phyloP scores from a whole-genome alignment of 1,139 yeast species.

The Yamadazyma conglobata region DNA sequence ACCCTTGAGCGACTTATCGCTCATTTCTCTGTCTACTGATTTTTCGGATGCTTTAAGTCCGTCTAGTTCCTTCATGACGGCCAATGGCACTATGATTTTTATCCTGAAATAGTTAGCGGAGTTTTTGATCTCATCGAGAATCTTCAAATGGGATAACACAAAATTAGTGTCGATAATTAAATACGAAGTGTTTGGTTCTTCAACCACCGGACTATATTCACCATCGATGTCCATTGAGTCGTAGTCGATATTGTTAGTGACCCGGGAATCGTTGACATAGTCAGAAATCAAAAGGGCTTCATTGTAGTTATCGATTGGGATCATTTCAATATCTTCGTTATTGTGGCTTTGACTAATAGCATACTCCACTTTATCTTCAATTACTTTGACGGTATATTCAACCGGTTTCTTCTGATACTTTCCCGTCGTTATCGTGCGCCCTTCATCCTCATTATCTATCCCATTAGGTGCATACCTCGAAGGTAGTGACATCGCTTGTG shows the following conservation, averaged over 20 bases:
- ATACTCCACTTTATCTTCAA: conserved; percentile 32
- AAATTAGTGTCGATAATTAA: conserved; percentile 79
- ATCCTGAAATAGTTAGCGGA: conserved; percentile 42
- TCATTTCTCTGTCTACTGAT: conserved; percentile 10
- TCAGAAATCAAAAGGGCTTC: conserved; percentile 47
- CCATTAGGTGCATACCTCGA: conserved; percentile 47
- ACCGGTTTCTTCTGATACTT: conserved; percentile 17
- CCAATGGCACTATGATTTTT: conserved; percentile 60
- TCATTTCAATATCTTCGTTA: conserved; percentile 49
- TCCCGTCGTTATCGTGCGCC: conserved; percentile 33
- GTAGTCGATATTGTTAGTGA: conserved; percentile 12
- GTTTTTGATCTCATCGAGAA: conserved; percentile 48
- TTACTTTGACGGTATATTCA: conserved; percentile 25
- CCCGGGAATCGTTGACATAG: conserved; percentile 27
- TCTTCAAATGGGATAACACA: conserved; percentile 57
- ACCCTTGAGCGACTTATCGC: conserved; percentile 14
- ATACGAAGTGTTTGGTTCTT: conserved; percentile 27
- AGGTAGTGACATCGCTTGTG: conserved; percentile 25
- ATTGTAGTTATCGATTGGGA: conserved; percentile 44
- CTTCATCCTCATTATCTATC: conserved; percentile 26
- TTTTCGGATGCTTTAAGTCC: conserved; percentile 56
- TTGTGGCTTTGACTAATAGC: conserved; percentile 19
- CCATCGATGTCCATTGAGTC: conserved; percentile 20
- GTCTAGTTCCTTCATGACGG: conserved; percentile 74
- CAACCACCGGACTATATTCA: conserved; percentile 11